A percentile compares a stretch with the other conserved stretches of the same genome.
Conservation (phyloP, 768 basidiomycete species). For the Lactarius akahatsu region DNA sequence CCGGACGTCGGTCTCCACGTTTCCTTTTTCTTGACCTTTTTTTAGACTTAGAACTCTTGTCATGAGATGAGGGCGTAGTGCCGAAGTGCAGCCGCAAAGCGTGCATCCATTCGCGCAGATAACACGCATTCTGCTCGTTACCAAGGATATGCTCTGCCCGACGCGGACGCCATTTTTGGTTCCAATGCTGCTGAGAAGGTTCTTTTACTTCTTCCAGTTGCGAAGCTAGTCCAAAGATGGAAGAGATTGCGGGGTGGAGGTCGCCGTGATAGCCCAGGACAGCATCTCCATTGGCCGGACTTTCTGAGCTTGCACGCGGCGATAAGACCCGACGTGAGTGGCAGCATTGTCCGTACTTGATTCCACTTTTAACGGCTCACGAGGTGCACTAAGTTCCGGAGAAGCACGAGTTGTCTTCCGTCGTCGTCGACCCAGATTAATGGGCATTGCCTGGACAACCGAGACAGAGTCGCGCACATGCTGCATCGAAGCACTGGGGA, state of each 20-base stretch:
- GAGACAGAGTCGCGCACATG: constrained; percentile 22
- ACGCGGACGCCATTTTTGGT: constrained; percentile 72
- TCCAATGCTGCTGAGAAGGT: constrained; percentile 55
- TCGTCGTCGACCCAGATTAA: constrained; percentile 3
- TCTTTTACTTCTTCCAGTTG: constrained; percentile 12
- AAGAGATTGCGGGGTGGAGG: constrained; percentile 21
- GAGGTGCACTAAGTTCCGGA: background rate
- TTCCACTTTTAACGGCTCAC: background rate
- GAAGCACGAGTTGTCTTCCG: background rate
- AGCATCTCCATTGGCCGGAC: constrained; percentile 2
- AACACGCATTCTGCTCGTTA: constrained; percentile 66
- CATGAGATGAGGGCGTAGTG: constrained; percentile 22
- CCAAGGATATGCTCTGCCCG: constrained; percentile 75
- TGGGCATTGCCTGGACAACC: constrained; percentile 3
- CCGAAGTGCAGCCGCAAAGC: constrained; percentile 63
- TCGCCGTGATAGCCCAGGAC: constrained; percentile 10
- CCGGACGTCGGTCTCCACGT: constrained; percentile 18
- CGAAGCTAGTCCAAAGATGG: constrained; percentile 18
- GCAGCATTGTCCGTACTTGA: background rate
- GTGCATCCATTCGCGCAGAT: constrained; percentile 75
- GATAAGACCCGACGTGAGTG: background rate
- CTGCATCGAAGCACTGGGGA: constrained; percentile 23
- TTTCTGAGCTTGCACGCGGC: constrained; percentile 4
- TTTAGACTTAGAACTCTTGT: constrained; percentile 16
- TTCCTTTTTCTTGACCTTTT: constrained; percentile 20